phyloP scores from a whole-genome alignment of 2,329 filamentous ascomycete species.

The Epichloe glyceriae region DNA sequence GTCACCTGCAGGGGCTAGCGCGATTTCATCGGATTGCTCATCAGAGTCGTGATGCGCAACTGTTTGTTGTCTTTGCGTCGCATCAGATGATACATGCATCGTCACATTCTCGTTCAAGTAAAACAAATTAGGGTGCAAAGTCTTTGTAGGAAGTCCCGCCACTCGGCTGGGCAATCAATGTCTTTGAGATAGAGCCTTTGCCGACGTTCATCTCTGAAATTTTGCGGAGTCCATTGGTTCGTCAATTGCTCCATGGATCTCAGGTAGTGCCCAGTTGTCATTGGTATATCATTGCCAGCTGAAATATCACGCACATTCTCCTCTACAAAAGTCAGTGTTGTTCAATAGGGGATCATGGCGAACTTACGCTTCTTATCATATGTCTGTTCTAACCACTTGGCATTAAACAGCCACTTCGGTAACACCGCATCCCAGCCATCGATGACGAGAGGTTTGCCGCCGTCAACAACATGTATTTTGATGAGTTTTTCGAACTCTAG shows the following conservation, averaged over 20 bases:
- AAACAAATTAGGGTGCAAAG: conserved; percentile 71
- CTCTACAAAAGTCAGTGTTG: conserved; percentile 35
- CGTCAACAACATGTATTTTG: conserved; percentile 66
- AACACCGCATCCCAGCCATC: conserved; percentile 73
- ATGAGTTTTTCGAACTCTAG: conserved; percentile 79
- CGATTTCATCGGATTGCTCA: conserved; percentile 36
- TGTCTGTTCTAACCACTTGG: conserved; percentile 65
- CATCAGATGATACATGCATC: conserved; percentile 11
- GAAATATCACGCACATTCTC: conserved; percentile 76
- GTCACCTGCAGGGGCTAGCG: conserved; percentile 66
- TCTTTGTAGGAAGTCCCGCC: conserved; percentile 65
- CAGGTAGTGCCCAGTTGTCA: conserved; percentile 84
- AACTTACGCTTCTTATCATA: conserved; percentile 64
- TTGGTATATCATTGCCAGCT: conserved; percentile 58
- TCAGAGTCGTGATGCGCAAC: conserved; percentile 24
- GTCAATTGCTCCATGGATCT: conserved; percentile 75
- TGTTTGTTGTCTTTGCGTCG: background rate
- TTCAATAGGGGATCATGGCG: conserved; percentile 1
- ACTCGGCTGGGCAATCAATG: conserved; percentile 83
- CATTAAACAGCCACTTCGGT: conserved; percentile 65
- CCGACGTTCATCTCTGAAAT: conserved; percentile 64
- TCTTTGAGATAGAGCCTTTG: conserved; percentile 94
- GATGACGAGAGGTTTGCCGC: conserved; percentile 79
- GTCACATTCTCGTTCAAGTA: conserved; percentile 76
- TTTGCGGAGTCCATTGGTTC: conserved; percentile 64